Conservation (phyloP, 192 early-diverging fungal genomes). For the Chytriomyces confervae region DNA sequence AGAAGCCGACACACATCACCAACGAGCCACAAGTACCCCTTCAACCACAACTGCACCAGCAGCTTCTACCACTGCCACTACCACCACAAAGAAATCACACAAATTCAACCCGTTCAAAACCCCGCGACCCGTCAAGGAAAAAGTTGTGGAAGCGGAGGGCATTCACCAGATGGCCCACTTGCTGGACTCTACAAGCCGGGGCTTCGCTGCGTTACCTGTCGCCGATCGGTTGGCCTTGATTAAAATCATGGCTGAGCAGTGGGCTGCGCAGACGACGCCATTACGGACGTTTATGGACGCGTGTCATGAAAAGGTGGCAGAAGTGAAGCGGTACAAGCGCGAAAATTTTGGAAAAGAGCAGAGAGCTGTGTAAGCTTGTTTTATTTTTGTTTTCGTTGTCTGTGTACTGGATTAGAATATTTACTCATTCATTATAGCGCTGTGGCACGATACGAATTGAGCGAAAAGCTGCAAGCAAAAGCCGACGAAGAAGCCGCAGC, state of each 20-base stretch:
- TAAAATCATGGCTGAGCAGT: constrained; percentile 14
- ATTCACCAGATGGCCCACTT: constrained; percentile 13
- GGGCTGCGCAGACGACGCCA: background rate
- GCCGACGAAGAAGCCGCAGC: background rate
- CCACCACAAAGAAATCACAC: background rate
- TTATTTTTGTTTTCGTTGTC: constrained; percentile 2
- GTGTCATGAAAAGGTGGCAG: constrained; percentile 27
- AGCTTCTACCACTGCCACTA: background rate
- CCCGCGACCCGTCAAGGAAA: background rate
- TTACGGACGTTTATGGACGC: constrained; percentile 6
- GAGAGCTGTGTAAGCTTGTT: constrained; percentile 28
- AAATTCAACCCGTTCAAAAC: background rate
- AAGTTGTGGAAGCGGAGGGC: background rate
- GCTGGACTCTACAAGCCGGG: constrained; percentile 7
- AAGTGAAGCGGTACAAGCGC: constrained; percentile 30
- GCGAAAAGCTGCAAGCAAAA: constrained; percentile 24
- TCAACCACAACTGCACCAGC: background rate
- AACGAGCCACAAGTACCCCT: background rate
- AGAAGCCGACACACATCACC: background rate
- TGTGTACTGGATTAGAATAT: background rate
- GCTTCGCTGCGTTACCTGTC: constrained; percentile 9
- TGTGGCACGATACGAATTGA: constrained; percentile 13
- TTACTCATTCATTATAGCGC: background rate
- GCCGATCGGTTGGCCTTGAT: constrained; percentile 1
- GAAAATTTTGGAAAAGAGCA: constrained; percentile 30